Evolutionary conservation across 2,329 filamentous ascomycete genomes (phyloP), one percentile per base, ranked within the genome.

Genomic region (Aspergillus sp.): DNA sequence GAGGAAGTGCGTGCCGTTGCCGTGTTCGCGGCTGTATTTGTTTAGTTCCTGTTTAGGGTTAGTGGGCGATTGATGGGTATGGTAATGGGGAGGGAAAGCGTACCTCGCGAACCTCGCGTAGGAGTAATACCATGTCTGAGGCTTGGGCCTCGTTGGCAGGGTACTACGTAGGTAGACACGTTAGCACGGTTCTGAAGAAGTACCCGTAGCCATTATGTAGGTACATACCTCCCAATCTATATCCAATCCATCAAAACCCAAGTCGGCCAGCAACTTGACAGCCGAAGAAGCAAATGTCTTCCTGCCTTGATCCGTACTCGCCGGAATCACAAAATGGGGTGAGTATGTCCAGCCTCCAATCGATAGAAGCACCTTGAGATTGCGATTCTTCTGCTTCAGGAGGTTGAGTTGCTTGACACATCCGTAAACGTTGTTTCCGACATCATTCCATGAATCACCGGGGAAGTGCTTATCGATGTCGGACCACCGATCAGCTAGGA

Each of bases 331-430:
- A 76, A 96, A 95, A 77, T 94, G 93, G 75, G 84, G 75, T 2
- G 87, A 89, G 73, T 89, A 90, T 0, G 86, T 90, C 87, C 88
- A 95, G 15, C 92, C 92, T 42, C 92, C 92, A 61, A 96, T 91
- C 57, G 89, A 92, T 4, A 97, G 84, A 11, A 97, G 83, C 3
- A 89, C 83, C 76, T 96, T 96, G 59, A 96, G 76, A 55, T 90
- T 86, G 19, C 91, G 86, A 73, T 96, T 86, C 66, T 82, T 78
- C 77, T 92, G 88, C 81, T 96, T 96, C 55, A 90, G 82, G 1
- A 91, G 66, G 73, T 84, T 91, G 1, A 96, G 79, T 71, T 94
- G 90, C 77, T 92, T 92, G 64, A 92, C 75, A 70, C 86, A 89
- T 42, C 92, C 92, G 69, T 92, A 92, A 54, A 87, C 85, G 70